phyloP scores from a whole-genome alignment of 2,329 filamentous ascomycete species.

The Fusarium tricinctum region DNA sequence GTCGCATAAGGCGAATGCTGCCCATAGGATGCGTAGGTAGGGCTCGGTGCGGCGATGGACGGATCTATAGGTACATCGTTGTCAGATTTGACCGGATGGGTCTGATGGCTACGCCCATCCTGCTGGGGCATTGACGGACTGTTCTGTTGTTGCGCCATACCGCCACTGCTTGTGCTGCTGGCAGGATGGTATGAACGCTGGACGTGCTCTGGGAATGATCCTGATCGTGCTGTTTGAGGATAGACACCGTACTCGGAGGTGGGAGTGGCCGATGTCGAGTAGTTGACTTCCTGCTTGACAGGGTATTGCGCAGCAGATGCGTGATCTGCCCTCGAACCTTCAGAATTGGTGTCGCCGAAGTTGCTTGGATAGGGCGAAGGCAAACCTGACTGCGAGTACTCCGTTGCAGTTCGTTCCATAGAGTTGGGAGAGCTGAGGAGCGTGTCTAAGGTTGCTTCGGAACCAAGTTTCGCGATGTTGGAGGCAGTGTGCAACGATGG shows the following conservation, averaged over 20 bases:
- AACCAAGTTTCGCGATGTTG: conserved; percentile 43
- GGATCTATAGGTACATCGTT: conserved; percentile 98
- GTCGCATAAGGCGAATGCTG: conserved; percentile 91
- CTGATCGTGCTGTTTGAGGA: conserved; percentile 80
- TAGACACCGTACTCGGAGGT: conserved; percentile 90
- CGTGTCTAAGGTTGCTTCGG: conserved; percentile 49
- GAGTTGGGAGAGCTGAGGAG: conserved; percentile 51
- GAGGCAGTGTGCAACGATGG: conserved; percentile 43
- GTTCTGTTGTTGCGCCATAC: conserved; percentile 97
- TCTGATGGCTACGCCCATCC: conserved; percentile 84
- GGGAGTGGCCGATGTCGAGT: conserved; percentile 84
- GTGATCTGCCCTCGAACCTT: conserved; percentile 90
- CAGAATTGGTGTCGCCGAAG: conserved; percentile 81
- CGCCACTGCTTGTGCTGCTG: conserved; percentile 79
- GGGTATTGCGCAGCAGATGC: conserved; percentile 92
- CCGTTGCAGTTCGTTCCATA: conserved; percentile 76
- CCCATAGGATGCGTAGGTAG: conserved; percentile 81
- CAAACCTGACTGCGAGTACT: conserved; percentile 92
- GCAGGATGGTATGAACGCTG: conserved; percentile 86
- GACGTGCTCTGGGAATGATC: conserved; percentile 89
- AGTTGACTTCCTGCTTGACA: conserved; percentile 83
- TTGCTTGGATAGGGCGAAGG: conserved; percentile 77
- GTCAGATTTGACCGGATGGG: conserved; percentile 90
- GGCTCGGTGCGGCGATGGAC: conserved; percentile 93
- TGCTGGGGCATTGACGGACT: conserved; percentile 94